Conservation (phyloP, 257 asterid species). For the Ajuga chamaepitys region DNA sequence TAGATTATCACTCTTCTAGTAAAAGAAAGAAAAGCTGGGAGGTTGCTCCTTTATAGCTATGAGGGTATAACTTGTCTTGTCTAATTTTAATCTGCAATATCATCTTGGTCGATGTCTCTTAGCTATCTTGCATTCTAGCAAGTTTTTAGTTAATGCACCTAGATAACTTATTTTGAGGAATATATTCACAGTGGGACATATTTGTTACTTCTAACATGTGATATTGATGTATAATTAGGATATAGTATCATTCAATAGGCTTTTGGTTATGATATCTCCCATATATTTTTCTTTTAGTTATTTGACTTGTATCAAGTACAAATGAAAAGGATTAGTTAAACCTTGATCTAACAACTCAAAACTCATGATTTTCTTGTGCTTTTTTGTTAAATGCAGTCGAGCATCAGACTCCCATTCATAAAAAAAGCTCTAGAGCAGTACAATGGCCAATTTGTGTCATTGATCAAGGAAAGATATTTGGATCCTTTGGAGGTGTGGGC, state of each 20-base stretch:
- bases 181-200: too few species aligned
- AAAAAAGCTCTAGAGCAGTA: constrained; percentile 67
- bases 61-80: neutral
- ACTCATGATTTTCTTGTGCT: constrained; percentile 9
- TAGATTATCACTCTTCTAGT: neutral
- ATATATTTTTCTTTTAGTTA: too few species aligned
- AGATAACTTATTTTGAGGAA: too few species aligned
- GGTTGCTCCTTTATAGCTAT: neutral
- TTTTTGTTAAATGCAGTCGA: constrained; percentile 53
- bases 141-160: too few species aligned
- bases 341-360: neutral
- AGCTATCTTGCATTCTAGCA: too few species aligned
- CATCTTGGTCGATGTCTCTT: too few species aligned
- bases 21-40: neutral
- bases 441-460: constrained; percentile 60
- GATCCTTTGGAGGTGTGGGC: constrained; percentile 63
- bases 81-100: too few species aligned
- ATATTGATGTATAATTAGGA: too few species aligned
- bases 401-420: constrained; percentile 83
- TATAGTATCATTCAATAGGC: too few species aligned
- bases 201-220: too few species aligned
- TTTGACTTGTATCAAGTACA: too few species aligned
- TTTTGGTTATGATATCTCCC: neutral
- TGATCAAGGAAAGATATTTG: constrained; percentile 67
- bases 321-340: neutral